Evolutionary conservation across 2,329 filamentous ascomycete species (phyloP), one percentile per base, ranked within the genome.

Genomic region (Leptographium procerum): DNA sequence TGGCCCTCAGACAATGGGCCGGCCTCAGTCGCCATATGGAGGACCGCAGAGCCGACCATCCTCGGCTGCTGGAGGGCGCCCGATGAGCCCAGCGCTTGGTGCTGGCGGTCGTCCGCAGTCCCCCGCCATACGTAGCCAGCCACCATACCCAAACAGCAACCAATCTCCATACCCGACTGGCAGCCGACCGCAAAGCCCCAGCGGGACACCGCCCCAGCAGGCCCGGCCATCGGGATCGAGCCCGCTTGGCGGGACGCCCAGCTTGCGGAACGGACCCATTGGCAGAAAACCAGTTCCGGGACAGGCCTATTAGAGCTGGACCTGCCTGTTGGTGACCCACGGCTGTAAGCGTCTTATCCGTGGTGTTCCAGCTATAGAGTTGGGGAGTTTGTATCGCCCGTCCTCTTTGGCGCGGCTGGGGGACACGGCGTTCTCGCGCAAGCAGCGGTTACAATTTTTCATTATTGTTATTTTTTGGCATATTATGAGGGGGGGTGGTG

Each of bases 261-360:
- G 56, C 70, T 71, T 55, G 55, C 60, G 60, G 40, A 14, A 47
- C 4, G 75, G 72, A 47, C 70, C 75, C 29, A 72, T 81, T 60
- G 73, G 70, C 63, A 76, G 80, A 58, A 83, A 84, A 68, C 79
- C 81, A 29, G 76, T 84, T 47, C 78, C 80, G 7, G 78, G 78
- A 40, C 79, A 81, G 67, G 78, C 79, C 4, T 77, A 76, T 58
- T 80, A 65, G 24, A 34, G n/a, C 26, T 11, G 24, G 4, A 26
- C 7, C 22, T 16, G 5, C 11, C 8, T 24, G 3, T 43, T 16
- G 10, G 7, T 22, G 6, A 22, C 5, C 31, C 31, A 33, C 31
- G 31, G 31, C 6, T 10, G 10, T 6, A 33, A 33, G 10, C 31
- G 10, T 33, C 31, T 33, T 33, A 10, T 33, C 31, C 31, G 31